Base-by-base conservation (phyloP, 75 land plant species). In the Adiantum capillusveneris region DNA sequence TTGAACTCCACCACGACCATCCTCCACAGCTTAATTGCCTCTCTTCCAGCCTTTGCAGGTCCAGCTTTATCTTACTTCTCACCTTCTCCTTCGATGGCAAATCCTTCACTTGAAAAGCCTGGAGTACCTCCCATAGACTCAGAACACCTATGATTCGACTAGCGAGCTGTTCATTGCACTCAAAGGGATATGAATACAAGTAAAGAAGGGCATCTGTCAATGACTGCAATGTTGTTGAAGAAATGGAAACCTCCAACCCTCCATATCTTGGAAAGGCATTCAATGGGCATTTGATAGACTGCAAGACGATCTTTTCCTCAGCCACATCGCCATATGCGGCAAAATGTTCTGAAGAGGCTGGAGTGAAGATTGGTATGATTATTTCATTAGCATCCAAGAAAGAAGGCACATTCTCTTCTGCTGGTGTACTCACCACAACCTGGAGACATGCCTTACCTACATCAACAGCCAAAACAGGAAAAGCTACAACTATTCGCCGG, bases 21-120 rank as follows among this genome's bases (percentile, higher is more conserved):
- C 49, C 49, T 46, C 49, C 49, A 46, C 49, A 46, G 49, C 17
- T 46, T 20, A 46, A n/a, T 17, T 46, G 49, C 14, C 49, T 17
- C 12, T 20, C 21, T 46, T 46, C 9, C 37, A 34, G 9, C 9
- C 3, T 34, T 34, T 34, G 3, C 37, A 34, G 37, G 49, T 46
- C 49, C n/a, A 5, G 2, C 3, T 46, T 20, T 14, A 46, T 2
- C 14, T 20, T 46, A 46, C 2, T 46, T 17, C 6, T 46, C 14
- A 46, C 12, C 17, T 46, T 5, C 49, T 46, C 49, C 21, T 46
- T 13, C 13, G 42, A 3, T 46, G 49, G 49, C n/a, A 46, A n/a
- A 17, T 46, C 49, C 49, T 46, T 46, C 12, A 46, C 14, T 20
- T 17, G 6, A 17, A 46, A 46, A 7, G 49, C 49, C 21, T 46